phyloP scores from a whole-genome alignment of 345 rosid genomes.

The Hibiscus mutabilis region DNA sequence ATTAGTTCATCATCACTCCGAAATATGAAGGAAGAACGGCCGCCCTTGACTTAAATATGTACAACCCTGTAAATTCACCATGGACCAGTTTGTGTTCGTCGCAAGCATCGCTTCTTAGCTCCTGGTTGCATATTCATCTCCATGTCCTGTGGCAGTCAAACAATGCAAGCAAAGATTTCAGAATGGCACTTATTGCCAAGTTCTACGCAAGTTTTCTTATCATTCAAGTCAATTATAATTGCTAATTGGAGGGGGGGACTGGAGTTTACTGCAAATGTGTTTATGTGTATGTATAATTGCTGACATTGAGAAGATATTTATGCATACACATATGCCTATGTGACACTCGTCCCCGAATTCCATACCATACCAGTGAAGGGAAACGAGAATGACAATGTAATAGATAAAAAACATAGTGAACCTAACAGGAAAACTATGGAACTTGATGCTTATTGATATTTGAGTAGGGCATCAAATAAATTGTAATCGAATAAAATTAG shows the following conservation, averaged over 20 bases:
- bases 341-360: no score
- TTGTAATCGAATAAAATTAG: not conserved
- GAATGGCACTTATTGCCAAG: not conserved
- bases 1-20: conserved; percentile 6
- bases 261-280: not conserved
- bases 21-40: not conserved
- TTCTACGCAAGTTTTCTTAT: not conserved
- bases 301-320: no score
- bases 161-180: not conserved
- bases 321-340: no score
- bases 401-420: not conserved
- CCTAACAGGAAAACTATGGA: no score
- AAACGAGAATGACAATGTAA: not conserved
- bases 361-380: not conserved
- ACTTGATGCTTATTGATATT: not conserved
- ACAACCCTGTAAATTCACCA: conserved; percentile 47
- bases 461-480: not conserved
- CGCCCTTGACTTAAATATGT: conserved; percentile 10
- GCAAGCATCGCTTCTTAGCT: conserved; percentile 52
- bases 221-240: not conserved
- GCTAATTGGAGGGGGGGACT: not conserved
- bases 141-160: conserved; percentile 33
- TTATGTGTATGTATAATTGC: no score
- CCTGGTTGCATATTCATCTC: conserved; percentile 57
- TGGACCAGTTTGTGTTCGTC: conserved; percentile 83